These are phyloP conservation scores for Cornus kousa DNA, from an alignment of 148 eudicot genomes.

Conservation along the genomic window DNA sequence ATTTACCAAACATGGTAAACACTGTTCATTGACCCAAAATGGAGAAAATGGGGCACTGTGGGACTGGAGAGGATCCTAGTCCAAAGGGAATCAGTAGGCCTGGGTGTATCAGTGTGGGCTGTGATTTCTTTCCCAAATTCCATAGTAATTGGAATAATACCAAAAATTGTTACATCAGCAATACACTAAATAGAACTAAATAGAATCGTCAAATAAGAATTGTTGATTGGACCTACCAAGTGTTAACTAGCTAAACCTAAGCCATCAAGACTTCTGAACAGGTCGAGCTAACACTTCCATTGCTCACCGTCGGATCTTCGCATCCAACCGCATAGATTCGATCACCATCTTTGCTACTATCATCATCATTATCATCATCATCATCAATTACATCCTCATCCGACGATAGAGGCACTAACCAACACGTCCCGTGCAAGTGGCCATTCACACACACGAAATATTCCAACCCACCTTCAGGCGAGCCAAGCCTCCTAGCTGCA, in stretches of 20 bases:
- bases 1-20: too few species aligned
- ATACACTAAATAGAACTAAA: too few species aligned
- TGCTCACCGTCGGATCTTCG: not conserved
- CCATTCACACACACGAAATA: slow-evolving; percentile 80
- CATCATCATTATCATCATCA: slow-evolving; percentile 9
- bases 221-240: not conserved
- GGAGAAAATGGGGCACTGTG: too few species aligned
- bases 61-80: too few species aligned
- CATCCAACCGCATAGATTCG: not conserved
- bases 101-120: too few species aligned
- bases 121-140: too few species aligned
- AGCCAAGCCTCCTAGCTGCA: slow-evolving; percentile 68
- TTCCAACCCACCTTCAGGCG: slow-evolving; percentile 57
- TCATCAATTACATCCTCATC: slow-evolving; percentile 29
- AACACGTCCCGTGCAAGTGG: slow-evolving; percentile 75
- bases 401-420: slow-evolving; percentile 62
- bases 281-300: not conserved
- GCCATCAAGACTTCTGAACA: not conserved
- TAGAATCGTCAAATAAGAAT: not conserved
- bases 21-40: too few species aligned
- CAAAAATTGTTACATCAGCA: too few species aligned
- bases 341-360: not conserved
- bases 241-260: not conserved
- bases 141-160: too few species aligned
- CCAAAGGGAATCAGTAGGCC: too few species aligned